A percentile compares a stretch with the other conserved stretches of the same genome.
Evolutionary conservation across 2,329 filamentous ascomycete genomes (phyloP).

Genomic region (Ceratocystis cubensis): DNA sequence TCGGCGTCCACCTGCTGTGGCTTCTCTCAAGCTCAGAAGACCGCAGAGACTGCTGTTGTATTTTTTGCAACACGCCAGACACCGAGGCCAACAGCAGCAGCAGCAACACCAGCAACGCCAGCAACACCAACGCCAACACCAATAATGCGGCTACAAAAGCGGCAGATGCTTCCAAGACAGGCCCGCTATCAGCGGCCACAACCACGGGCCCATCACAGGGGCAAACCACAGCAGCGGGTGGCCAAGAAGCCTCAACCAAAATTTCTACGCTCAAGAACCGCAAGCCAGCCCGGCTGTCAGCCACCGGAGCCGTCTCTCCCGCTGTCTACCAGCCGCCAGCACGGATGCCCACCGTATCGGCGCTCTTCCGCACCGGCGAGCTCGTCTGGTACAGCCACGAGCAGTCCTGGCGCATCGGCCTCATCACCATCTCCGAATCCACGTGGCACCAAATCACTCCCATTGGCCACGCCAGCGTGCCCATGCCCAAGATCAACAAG

Average conservation of each 20-base stretch:
- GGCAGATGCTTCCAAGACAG: not conserved
- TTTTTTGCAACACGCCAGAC: slow-evolving; percentile 33
- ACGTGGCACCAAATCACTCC: slow-evolving; percentile 32
- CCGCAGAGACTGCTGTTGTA: slow-evolving; percentile 39
- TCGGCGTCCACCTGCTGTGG: slow-evolving; percentile 41
- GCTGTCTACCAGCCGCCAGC: slow-evolving; percentile 14
- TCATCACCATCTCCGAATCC: slow-evolving; percentile 30
- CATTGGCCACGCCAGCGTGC: slow-evolving; percentile 31
- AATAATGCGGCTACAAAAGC: not conserved
- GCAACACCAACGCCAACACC: slow-evolving; percentile 24
- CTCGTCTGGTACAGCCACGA: slow-evolving; percentile 40
- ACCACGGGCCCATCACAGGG: not conserved
- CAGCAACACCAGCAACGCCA: not conserved
- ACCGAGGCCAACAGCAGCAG: slow-evolving; percentile 26
- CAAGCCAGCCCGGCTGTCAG: slow-evolving; percentile 4
- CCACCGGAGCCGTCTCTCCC: slow-evolving; percentile 1
- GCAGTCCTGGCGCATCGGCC: slow-evolving; percentile 37
- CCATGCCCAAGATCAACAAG: slow-evolving; percentile 32
- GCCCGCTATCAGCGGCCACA: slow-evolving; percentile 19
- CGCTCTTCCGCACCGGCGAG: slow-evolving; percentile 38
- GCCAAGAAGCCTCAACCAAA: slow-evolving; percentile 12
- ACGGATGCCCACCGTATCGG: slow-evolving; percentile 22
- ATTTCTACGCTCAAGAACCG: slow-evolving; percentile 20
- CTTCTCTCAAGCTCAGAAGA: slow-evolving; percentile 37
- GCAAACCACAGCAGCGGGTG: slow-evolving; percentile 15